Evolutionary conservation across 352 stramenopile genomes (phyloP).

Genomic region (Phytophthora uliginosa): DNA sequence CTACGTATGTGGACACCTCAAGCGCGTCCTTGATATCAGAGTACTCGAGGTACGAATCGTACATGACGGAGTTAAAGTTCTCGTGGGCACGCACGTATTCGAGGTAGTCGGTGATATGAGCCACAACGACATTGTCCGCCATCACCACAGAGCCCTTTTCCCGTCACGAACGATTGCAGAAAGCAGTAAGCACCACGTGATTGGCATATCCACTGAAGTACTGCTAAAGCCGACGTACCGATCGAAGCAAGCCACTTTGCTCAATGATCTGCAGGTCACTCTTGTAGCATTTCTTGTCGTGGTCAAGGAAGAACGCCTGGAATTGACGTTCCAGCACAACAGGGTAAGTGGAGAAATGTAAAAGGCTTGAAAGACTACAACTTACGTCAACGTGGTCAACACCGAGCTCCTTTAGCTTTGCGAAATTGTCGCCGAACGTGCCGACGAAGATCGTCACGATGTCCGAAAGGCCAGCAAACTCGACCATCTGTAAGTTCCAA

Average conservation of each 20-base stretch:
- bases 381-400: conserved; percentile 47
- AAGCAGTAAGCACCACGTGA: background rate
- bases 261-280: conserved; percentile 45
- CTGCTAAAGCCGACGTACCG: conserved; percentile 19
- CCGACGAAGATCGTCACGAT: conserved; percentile 49
- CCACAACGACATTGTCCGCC: conserved; percentile 51
- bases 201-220: background rate
- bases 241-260: conserved; percentile 34
- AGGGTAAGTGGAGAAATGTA: too few species aligned
- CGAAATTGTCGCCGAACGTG: conserved; percentile 42
- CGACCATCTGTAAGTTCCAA: conserved; percentile 31
- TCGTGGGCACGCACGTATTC: conserved; percentile 46
- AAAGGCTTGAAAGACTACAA: background rate
- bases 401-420: conserved; percentile 32
- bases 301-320: conserved; percentile 54
- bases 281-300: conserved; percentile 46
- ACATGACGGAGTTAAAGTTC: conserved; percentile 44
- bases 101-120: conserved; percentile 43
- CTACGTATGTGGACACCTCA: conserved; percentile 46
- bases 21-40: conserved; percentile 45
- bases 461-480: conserved; percentile 39
- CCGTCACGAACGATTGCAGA: background rate
- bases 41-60: conserved; percentile 54
- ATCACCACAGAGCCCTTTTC: conserved; percentile 47
- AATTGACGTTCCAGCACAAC: too few species aligned